Percentiles rank a stretch among this genome's conserved stretches.
These are phyloP conservation scores for Citrullus mucosospermus DNA, from an alignment of 306 rosid genomes.

Conservation along the genomic window DNA sequence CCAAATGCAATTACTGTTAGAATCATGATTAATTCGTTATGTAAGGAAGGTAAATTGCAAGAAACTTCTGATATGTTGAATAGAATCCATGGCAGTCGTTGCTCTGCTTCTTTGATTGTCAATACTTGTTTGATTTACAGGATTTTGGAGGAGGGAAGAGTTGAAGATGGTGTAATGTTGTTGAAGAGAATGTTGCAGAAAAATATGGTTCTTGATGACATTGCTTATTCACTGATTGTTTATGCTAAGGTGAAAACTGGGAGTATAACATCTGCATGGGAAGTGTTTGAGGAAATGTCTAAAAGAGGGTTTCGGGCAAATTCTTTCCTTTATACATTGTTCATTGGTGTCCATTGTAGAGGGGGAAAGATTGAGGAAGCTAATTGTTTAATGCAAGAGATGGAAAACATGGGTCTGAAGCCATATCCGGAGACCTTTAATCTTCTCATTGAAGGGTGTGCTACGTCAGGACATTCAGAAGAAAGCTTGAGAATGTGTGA, in stretches of 20 bases:
- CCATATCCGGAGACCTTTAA: conserved; percentile 42
- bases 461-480: conserved; percentile 24
- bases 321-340: conserved; percentile 46
- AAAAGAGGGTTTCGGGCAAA: conserved; percentile 52
- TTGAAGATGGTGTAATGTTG: conserved; percentile 38
- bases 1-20: conserved; percentile 36
- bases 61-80: conserved; percentile 35
- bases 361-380: conserved; percentile 50
- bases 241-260: conserved; percentile 35
- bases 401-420: conserved; percentile 46
- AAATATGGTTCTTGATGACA: conserved; percentile 46
- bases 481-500: conserved; percentile 35
- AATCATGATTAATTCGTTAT: conserved; percentile 48
- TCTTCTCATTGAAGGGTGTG: conserved; percentile 48
- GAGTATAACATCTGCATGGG: conserved; percentile 26
- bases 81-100: conserved; percentile 32
- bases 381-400: conserved; percentile 31
- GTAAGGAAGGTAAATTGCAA: conserved; percentile 64
- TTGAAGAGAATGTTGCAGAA: conserved; percentile 65
- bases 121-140: conserved; percentile 37
- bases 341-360: conserved; percentile 45
- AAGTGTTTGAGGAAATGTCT: conserved; percentile 45
- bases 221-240: conserved; percentile 54
- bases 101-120: conserved; percentile 48
- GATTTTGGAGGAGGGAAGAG: conserved; percentile 36